These are phyloP conservation scores for Fagopyrum tataricum DNA, from an alignment of 148 eudicot species.

Conservation along the genomic window DNA sequence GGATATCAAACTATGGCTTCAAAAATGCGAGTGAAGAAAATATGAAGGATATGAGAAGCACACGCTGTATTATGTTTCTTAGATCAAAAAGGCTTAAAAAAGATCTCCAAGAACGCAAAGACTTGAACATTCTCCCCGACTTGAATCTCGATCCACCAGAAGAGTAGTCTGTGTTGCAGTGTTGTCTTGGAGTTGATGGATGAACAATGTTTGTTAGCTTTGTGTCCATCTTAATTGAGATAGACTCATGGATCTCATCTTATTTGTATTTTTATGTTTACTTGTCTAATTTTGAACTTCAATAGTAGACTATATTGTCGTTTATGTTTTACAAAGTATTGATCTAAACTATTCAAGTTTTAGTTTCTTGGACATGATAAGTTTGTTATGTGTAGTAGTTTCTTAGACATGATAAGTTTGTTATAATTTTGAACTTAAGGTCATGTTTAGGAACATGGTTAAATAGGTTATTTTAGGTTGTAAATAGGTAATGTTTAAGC, in stretches of 20 bases:
- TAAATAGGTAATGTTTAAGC: too few relatives aligned
- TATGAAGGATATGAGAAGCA: constrained; percentile 14
- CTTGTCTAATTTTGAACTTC: neutral
- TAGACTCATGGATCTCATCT: neutral
- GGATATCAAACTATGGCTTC: constrained; percentile 31
- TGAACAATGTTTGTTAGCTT: neutral
- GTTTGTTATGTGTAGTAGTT: neutral
- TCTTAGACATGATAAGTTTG: too few relatives aligned
- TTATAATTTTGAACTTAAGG: too few relatives aligned
- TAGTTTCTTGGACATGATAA: neutral
- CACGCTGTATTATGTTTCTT: constrained; percentile 45
- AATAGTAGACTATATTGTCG: neutral
- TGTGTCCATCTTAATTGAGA: neutral
- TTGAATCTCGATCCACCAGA: constrained; percentile 12
- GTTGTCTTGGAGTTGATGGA: neutral
- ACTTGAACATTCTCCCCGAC: neutral
- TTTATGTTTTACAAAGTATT: neutral
- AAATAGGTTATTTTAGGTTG: too few relatives aligned
- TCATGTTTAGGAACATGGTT: too few relatives aligned
- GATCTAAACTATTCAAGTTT: neutral
- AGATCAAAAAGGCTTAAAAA: constrained; percentile 38
- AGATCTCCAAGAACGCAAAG: neutral
- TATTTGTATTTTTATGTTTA: neutral
- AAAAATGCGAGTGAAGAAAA: neutral
- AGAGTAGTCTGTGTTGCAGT: neutral